These are phyloP conservation scores for Trichoderma oligosporum DNA, from an alignment of 2,329 filamentous ascomycete genomes.

Conservation along the genomic window DNA sequence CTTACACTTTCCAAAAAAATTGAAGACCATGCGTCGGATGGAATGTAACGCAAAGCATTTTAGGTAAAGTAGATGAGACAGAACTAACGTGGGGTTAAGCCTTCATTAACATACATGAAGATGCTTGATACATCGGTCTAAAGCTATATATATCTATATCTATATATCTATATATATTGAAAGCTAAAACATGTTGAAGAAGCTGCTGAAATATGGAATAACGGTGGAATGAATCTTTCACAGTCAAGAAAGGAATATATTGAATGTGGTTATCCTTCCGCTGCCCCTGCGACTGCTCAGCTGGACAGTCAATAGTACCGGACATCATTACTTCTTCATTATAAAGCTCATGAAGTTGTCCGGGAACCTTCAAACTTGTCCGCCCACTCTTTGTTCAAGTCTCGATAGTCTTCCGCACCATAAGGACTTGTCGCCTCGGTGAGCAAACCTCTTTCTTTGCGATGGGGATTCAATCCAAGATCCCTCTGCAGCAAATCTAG, in stretches of 20 bases:
- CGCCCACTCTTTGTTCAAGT: slow-evolving; percentile 52
- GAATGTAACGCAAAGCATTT: not conserved
- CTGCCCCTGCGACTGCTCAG: not conserved
- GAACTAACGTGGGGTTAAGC: no score
- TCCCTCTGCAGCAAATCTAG: slow-evolving; percentile 65
- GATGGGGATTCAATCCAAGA: slow-evolving; percentile 54
- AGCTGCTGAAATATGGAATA: no score
- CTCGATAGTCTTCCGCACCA: slow-evolving; percentile 54
- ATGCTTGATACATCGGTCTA: no score
- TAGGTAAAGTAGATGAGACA: not conserved
- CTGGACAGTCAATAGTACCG: not conserved
- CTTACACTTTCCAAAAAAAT: not conserved
- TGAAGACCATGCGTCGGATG: not conserved
- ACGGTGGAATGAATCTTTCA: no score
- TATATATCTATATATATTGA: no score
- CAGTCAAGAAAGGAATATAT: not conserved
- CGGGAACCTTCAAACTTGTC: slow-evolving; percentile 17
- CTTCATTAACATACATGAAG: no score
- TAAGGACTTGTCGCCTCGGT: slow-evolving; percentile 55
- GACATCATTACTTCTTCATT: not conserved
- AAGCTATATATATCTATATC: no score
- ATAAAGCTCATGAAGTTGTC: not conserved
- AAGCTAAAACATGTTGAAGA: no score
- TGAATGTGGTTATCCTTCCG: not conserved
- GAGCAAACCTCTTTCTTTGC: slow-evolving; percentile 50